Evolutionary conservation across 768 basidiomycete species (phyloP), one percentile per base, ranked within the genome.

Genomic region (Termitomyces sp.): DNA sequence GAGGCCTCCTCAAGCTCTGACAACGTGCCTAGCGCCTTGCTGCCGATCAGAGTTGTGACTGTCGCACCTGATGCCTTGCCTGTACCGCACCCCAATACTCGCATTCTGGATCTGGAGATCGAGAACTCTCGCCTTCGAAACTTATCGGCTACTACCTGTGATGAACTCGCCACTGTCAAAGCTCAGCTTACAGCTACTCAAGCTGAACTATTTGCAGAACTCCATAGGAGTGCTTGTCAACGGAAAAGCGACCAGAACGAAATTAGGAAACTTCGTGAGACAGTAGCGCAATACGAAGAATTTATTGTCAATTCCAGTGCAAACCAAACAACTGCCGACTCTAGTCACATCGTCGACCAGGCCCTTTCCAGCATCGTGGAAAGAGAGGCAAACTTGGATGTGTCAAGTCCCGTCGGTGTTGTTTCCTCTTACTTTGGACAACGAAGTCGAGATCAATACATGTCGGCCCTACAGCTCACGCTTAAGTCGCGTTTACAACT

Each of bases 401-500:
- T 19, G n/a, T 37, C 37, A 11, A 28, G 23, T 37, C 19, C 48
- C 30, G 41, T 44, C 9, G 38, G 54, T 47, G 14, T 51, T 38
- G 31, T 55, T 5, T 60, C 60, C 23, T 62, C 65, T 40, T 55
- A 59, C 40, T 63, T 66, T 48, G 64, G 66, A 37, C 61, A 71
- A 28, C 71, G 75, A 40, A 74, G 72, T 40, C 64, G 71, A 26
- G 74, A 75, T 23, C 71, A 77, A 43, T 80, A 81, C 61, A 67
- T 72, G 51, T 75, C 77, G 17, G 76, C 78, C 8, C 68, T 81
- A 50, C 71, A 76, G 47, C 57, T 78, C 61, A 75, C 77, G 33
- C 67, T 80, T 59, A 74, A 72, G 50, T 66, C 73, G 47, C 73
- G 79, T 49, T 73, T 70, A 54, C 74, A 78, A 51, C 74, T 79